A percentile compares a stretch with the other conserved stretches of the same genome.
Evolutionary conservation across 495 filamentous ascomycete species (phyloP).

Genomic region (Penicillium ucsense): DNA sequence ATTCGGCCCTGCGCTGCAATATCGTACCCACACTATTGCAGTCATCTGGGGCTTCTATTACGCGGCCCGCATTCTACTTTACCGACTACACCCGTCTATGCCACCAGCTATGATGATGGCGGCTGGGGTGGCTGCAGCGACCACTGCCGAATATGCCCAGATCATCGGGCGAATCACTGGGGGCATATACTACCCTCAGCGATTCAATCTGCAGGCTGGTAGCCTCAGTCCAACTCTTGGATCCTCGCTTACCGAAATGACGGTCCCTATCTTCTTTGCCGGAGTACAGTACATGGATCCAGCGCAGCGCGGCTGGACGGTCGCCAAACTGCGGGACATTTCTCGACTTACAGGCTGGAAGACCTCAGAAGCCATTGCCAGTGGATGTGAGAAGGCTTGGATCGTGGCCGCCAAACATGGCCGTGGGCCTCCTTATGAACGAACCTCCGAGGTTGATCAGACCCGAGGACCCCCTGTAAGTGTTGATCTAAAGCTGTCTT

Average conservation of each 20-base stretch:
- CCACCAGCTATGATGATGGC: constrained; percentile 85
- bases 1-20: constrained; percentile 75
- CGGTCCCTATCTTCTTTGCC: constrained; percentile 75
- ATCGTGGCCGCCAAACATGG: constrained; percentile 58
- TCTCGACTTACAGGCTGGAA: constrained; percentile 81
- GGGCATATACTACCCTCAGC: constrained; percentile 59
- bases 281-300: constrained; percentile 69
- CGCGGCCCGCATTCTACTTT: constrained; percentile 66
- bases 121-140: constrained; percentile 56
- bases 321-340: constrained; percentile 63
- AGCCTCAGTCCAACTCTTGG: constrained; percentile 71
- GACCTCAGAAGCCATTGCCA: constrained; percentile 64
- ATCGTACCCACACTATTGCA: constrained; percentile 76
- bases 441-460: constrained; percentile 26
- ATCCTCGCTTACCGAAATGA: constrained; percentile 68
- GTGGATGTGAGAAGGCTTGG: constrained; percentile 81
- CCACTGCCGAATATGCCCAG: constrained; percentile 60
- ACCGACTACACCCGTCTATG: constrained; percentile 78
- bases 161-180: constrained; percentile 74
- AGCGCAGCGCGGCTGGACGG: constrained; percentile 64
- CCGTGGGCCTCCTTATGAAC: constrained; percentile 62
- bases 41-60: constrained; percentile 79
- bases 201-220: constrained; percentile 41
- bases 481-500: background rate
- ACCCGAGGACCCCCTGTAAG: constrained; percentile 10